Evolutionary conservation across 495 filamentous ascomycete species (phyloP).

Genomic region (Parachaetomium inaequale): DNA sequence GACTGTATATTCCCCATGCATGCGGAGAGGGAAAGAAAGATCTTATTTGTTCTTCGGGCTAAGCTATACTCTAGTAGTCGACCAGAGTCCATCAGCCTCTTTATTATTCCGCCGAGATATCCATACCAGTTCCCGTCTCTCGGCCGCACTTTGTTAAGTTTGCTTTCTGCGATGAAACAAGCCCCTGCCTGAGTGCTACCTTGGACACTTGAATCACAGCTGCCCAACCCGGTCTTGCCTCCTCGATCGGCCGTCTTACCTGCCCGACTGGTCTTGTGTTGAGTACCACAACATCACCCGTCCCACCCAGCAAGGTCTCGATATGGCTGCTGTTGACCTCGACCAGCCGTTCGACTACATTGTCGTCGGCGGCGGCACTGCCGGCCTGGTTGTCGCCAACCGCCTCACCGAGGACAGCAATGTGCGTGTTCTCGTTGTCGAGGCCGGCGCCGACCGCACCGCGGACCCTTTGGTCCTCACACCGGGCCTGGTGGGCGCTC

Average conservation of each 20-base stretch:
- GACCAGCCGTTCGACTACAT: slow-evolving; percentile 66
- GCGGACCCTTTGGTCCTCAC: slow-evolving; percentile 46
- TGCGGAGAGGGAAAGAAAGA: too few species aligned
- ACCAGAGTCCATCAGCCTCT: too few species aligned
- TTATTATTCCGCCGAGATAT: not conserved
- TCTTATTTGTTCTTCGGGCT: too few species aligned
- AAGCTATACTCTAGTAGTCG: too few species aligned
- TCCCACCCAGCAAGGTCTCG: not conserved
- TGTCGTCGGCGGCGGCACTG: slow-evolving; percentile 82
- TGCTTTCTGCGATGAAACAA: not conserved
- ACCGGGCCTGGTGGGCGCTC: slow-evolving; percentile 43
- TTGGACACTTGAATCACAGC: not conserved
- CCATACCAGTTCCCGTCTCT: not conserved
- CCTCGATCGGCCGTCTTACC: not conserved
- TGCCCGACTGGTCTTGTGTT: not conserved
- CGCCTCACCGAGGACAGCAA: slow-evolving; percentile 47
- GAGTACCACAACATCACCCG: not conserved
- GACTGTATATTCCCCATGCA: too few species aligned
- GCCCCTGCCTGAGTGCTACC: not conserved
- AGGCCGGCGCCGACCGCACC: slow-evolving; percentile 51
- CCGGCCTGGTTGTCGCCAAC: slow-evolving; percentile 76
- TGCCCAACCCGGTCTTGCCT: not conserved
- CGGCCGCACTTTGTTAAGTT: not conserved
- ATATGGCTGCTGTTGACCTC: slow-evolving; percentile 16
- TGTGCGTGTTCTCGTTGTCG: slow-evolving; percentile 48